Evolutionary conservation across 106 monocot species (phyloP).

Genomic region (Alisma plantagoaquatica): DNA sequence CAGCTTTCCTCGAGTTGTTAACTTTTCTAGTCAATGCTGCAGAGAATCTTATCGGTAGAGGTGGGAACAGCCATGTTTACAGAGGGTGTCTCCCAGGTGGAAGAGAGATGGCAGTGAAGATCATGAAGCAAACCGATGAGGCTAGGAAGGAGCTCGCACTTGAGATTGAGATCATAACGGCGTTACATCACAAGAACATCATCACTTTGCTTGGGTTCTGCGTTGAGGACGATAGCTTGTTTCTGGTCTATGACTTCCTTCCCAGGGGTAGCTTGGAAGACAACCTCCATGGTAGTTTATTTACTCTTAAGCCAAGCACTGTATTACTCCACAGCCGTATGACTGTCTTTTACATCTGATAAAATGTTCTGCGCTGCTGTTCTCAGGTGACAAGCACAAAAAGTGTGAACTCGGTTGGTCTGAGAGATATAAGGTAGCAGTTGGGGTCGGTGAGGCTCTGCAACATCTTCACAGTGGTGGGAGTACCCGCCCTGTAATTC

Average conservation of each 20-base stretch:
- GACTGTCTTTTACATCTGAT: neutral
- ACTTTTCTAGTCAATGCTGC: constrained; percentile 3
- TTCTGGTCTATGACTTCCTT: constrained; percentile 64
- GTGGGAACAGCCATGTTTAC: constrained; percentile 66
- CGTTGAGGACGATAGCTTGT: constrained; percentile 35
- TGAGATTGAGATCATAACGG: constrained; percentile 64
- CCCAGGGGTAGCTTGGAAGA: constrained; percentile 65
- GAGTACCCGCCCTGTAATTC: constrained; percentile 44
- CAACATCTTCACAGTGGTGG: constrained; percentile 43
- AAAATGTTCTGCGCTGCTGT: neutral
- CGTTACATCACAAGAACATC: constrained; percentile 55
- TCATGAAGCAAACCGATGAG: constrained; percentile 37
- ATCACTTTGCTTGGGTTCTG: constrained; percentile 68
- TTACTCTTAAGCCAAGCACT: neutral
- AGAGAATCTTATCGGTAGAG: constrained; percentile 64
- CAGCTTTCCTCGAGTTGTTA: no score
- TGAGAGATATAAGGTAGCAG: constrained; percentile 51
- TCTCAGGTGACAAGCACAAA: constrained; percentile 29
- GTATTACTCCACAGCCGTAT: neutral
- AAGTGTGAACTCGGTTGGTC: constrained; percentile 35
- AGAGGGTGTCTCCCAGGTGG: constrained; percentile 35
- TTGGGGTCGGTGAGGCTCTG: constrained; percentile 59
- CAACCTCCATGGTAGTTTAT: constrained; percentile 39
- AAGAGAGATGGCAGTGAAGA: constrained; percentile 63
- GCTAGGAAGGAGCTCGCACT: constrained; percentile 43